Conservation (phyloP, 768 basidiomycete genomes). For the Leucocoprinus birnbaumii region DNA sequence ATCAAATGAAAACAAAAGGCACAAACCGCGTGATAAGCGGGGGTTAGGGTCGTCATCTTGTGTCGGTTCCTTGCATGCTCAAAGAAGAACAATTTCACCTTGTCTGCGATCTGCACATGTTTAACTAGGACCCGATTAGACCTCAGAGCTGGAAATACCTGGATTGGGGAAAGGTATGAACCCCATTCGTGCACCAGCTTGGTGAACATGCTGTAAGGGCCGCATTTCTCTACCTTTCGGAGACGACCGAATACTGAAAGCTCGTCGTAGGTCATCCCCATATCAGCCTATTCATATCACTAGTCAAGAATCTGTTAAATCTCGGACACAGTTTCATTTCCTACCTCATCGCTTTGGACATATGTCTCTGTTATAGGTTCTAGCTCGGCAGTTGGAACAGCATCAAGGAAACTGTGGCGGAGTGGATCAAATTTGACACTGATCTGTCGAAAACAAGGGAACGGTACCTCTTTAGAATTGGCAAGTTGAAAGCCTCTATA, state of each 20-base stretch:
- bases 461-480: conserved; percentile 70
- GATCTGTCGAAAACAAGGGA: neutral
- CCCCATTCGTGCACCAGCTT: conserved; percentile 97
- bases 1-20: neutral
- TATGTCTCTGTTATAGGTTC: conserved; percentile 95
- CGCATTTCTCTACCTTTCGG: conserved; percentile 95
- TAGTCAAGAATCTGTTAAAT: conserved; percentile 2
- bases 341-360: conserved; percentile 92
- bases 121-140: neutral
- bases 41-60: conserved; percentile 98
- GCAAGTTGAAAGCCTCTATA: conserved; percentile 73
- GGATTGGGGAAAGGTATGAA: conserved; percentile 70
- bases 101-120: conserved; percentile 77
- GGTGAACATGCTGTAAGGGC: conserved; percentile 96
- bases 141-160: conserved; percentile 43
- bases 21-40: conserved; percentile 89
- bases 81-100: conserved; percentile 97
- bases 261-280: conserved; percentile 99
- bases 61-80: conserved; percentile 95
- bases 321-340: conserved; percentile 9
- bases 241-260: conserved; percentile 90
- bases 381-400: conserved; percentile 92
- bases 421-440: neutral
- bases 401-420: conserved; percentile 74
- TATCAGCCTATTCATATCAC: conserved; percentile 69